Base-by-base conservation (phyloP, 2,329 filamentous ascomycete genomes). In the Pyricularia sp. region DNA sequence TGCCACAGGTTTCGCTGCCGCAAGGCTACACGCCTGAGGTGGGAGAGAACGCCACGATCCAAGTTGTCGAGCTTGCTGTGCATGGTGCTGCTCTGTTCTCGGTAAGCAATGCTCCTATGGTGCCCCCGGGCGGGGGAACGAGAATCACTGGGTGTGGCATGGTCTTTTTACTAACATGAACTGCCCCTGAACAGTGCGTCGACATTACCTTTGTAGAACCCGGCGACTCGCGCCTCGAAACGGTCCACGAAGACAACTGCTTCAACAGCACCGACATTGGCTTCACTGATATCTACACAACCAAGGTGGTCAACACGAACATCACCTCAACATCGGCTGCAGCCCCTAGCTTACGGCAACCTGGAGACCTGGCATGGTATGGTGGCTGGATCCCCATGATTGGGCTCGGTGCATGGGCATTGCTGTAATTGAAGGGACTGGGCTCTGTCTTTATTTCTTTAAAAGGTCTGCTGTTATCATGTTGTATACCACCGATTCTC, bases 181-280 rank as follows among this genome's bases (percentile, higher is more conserved):
- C 3, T 28, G 12, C 6, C 10, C 33, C 20, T 23, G 17, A 17
- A 5, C 33, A 97, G 93, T 98, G 95, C 77, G 94, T 96, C 73
- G 94, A 98, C 76, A 96, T 98, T 75, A 94, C 91, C 65, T 96
- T 98, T 74, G 92, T 90, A 65, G 91, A 93, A 1, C 91, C 92
- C 28, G 81, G 88, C 74, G 90, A 97, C 76, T 71, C 79, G 58
- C 81, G 80, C 64, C 88, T 97, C 66, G 82, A 82, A 69, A 83
- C 90, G 73, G 92, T 97, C 72, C 97, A 91, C 76, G 82, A 84
- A 70, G 85, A 87, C 17, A 97, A 97, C 80, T 98, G 94, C 84
- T 93, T 90, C 84, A 98, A 98, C 82, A 92, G 90, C 70, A 88
- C 86, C 64, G 83, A 92, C 69, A 88, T 97, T 73, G 86, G 86